A percentile compares a stretch with the other conserved stretches of the same genome.
These are phyloP conservation scores for Vigna unguiculata DNA, from an alignment of 306 rosid genomes.

Conservation along the genomic window DNA sequence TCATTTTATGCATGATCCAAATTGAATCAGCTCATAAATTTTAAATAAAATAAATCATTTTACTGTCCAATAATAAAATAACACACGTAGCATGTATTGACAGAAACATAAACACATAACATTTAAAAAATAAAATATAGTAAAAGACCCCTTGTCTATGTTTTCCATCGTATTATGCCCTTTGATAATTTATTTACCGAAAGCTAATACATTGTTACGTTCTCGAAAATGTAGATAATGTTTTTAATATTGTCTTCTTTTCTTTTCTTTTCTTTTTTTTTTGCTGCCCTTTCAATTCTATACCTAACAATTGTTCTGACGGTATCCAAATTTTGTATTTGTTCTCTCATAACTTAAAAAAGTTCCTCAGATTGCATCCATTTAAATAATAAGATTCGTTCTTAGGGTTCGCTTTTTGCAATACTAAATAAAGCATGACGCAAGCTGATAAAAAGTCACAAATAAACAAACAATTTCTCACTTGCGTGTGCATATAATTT, in stretches of 20 bases:
- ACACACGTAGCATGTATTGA: neutral
- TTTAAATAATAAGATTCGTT: neutral
- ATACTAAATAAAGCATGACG: slow-evolving; percentile 2
- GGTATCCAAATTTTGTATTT: neutral
- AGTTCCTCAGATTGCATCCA: neutral
- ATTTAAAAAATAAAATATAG: neutral
- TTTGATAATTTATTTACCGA: neutral
- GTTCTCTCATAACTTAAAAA: neutral
- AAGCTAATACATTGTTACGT: neutral
- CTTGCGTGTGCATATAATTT: neutral
- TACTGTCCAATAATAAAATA: neutral
- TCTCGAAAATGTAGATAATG: neutral
- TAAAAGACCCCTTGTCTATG: neutral
- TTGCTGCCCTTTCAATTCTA: neutral
- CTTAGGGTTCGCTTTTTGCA: neutral
- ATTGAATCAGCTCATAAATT: too few relatives aligned
- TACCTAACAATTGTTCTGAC: neutral
- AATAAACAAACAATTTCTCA: neutral
- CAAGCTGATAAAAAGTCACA: neutral
- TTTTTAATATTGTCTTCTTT: neutral
- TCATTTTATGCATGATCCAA: too few relatives aligned
- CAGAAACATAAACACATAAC: neutral
- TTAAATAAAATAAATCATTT: neutral
- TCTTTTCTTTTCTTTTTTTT: neutral
- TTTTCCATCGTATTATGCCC: too few relatives aligned